Base-by-base conservation (phyloP, 2,329 filamentous ascomycete genomes). In the Cordyceps fumosorosea region DNA sequence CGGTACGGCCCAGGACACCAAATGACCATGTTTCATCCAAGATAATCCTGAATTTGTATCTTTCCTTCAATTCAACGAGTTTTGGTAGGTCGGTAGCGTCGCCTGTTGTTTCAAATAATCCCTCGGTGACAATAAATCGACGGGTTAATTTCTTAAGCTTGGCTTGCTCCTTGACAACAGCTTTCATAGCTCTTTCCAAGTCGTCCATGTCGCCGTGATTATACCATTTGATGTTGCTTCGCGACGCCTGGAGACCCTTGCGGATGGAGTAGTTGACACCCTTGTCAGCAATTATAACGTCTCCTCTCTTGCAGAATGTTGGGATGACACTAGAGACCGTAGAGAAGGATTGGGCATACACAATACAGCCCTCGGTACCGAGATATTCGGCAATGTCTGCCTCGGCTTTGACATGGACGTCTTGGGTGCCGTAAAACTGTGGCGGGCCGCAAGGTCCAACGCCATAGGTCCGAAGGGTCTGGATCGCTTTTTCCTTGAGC, bases 21-120 rank as follows among this genome's bases (percentile, higher is more conserved):
- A 98, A 99, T 1, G 93, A 97, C 89, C 91, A 96, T 1, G 93
- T 96, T 79, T 99, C 95, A 74, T 99, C 95, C 44, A 99, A 86
- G 67, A 98, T 96, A 62, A 99, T 85, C 69, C 95, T 91, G 80
- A 98, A 99, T 78, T 97, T 99, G 84, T 98, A 97, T 74, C 89
- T 90, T 68, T 93, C 87, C 77, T 97, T 97, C 68, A 99, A 82
- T 73, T 96, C 93, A 66, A 98, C 90, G 69, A 99, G 84, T 72
- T 88, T 93, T 2, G 93, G 93, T 65, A 99, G 78, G 73, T 98
- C 84, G 24, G 89, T 86, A 69, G 89, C 86, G 73, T 97, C 93
- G 57, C 95, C 95, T 24, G 90, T 84, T 62, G 89, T 91, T 77
- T 99, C 96, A 69, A 96, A 99, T 53, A 99, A 74, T 11, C 90